phyloP scores from a whole-genome alignment of 2,329 filamentous ascomycete species.

The Penicillium sp. region DNA sequence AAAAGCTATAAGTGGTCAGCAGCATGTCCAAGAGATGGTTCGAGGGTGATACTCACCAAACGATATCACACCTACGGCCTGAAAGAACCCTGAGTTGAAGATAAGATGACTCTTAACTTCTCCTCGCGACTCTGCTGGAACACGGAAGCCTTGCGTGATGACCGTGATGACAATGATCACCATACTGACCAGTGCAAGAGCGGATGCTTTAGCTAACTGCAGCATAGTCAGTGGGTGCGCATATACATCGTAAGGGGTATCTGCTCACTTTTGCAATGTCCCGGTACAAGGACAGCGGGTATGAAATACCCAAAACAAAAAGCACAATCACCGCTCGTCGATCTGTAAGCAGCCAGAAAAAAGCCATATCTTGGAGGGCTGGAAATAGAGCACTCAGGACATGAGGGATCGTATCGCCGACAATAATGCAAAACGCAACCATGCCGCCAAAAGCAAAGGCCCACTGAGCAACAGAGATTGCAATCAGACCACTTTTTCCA shows the following conservation, averaged over 20 bases:
- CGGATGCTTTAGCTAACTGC: slow-evolving; percentile 93
- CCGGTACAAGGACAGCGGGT: slow-evolving; percentile 87
- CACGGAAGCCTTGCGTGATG: slow-evolving; percentile 77
- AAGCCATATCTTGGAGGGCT: slow-evolving; percentile 69
- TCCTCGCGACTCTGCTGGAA: slow-evolving; percentile 73
- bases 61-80: slow-evolving; percentile 96
- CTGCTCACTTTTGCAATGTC: slow-evolving; percentile 88
- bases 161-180: slow-evolving; percentile 85
- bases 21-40: neutral
- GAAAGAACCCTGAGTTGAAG: slow-evolving; percentile 87
- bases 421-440: slow-evolving; percentile 97
- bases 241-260: neutral
- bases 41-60: slow-evolving; percentile 67
- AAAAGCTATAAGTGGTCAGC: slow-evolving; percentile 58
- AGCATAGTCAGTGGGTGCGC: slow-evolving; percentile 34
- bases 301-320: slow-evolving; percentile 83
- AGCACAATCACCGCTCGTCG: slow-evolving; percentile 84
- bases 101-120: slow-evolving; percentile 71
- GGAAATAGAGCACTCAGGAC: slow-evolving; percentile 85
- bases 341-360: slow-evolving; percentile 81
- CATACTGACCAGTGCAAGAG: slow-evolving; percentile 92
- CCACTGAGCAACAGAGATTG: slow-evolving; percentile 93
- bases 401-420: slow-evolving; percentile 93
- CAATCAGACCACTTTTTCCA: slow-evolving; percentile 82
- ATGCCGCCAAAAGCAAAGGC: slow-evolving; percentile 98